Evolutionary conservation across 441 rosid species (phyloP), one percentile per base, ranked within the genome.

Genomic region (Pelargonium cotyledonis): DNA sequence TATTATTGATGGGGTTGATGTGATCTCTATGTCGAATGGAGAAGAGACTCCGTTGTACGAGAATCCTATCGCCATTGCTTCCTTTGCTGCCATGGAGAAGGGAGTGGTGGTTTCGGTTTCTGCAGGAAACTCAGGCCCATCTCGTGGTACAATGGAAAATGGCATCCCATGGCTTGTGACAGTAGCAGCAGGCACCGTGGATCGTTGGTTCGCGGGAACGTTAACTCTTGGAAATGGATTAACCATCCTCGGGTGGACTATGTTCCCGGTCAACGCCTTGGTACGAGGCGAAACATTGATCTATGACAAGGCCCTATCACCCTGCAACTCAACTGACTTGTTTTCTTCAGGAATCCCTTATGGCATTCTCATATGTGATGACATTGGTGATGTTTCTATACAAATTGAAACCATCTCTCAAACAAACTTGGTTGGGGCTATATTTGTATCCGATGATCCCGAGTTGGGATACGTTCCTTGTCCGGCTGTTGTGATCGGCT

Each of bases 121-220:
- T 6, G 88, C 88, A 7, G 90, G 90, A 70, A 86, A 86, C 66
- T 35, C 0, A 0, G 85, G 86, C 7, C 78, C 80, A 12, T 1
- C 0, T 8, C 68, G 68, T 3, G 82, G 81, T 23, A 75, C 57
- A n/a, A 62, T 84, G 74, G 83, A 81, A 67, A 85, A 84, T 65
- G 90, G 86, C 16, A 78, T 79, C 57, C 90, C 88, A 6, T 86
- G 88, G 88, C 67, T 72, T 16, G 35, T 82, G 46, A 84, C 90
- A 0, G 88, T 86, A 21, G 85, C 83, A 57, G 86, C 88, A 0
- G 85, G 88, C 16, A 80, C 83, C 14, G 70, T 85, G 11, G 87
- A 84, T 62, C 85, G 86, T 9, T 73, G 76, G 12, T 86, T 78
- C 23, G 80, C 81, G 0, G 84, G 82, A 18, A 75, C 69, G 11